phyloP scores from a whole-genome alignment of 2,329 filamentous ascomycete genomes.

The Zymoseptoria ardabiliae region DNA sequence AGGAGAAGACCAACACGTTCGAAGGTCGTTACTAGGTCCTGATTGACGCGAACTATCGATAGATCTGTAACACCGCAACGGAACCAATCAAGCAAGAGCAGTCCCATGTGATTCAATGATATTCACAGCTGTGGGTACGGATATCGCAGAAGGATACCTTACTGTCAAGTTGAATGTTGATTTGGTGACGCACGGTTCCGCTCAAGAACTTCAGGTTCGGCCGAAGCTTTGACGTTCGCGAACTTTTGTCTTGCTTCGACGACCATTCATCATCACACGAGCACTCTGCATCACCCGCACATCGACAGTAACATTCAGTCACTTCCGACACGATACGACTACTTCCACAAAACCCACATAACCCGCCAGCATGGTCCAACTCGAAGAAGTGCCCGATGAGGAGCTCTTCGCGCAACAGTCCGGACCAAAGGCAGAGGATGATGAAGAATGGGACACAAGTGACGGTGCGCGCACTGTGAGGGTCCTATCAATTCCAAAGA shows the following conservation, averaged over 20 bases:
- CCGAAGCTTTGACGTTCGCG: neutral
- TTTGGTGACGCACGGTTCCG: neutral
- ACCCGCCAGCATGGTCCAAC: slow-evolving; percentile 72
- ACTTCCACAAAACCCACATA: neutral
- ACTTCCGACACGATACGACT: neutral
- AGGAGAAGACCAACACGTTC: slow-evolving; percentile 31
- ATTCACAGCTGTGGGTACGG: neutral
- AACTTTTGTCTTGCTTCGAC: neutral
- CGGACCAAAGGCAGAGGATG: slow-evolving; percentile 54
- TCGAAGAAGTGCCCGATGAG: slow-evolving; percentile 95
- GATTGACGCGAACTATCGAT: neutral
- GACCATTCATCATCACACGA: neutral
- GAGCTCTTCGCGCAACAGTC: slow-evolving; percentile 71
- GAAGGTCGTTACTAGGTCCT: slow-evolving; percentile 25
- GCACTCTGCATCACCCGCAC: neutral
- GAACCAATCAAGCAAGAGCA: neutral
- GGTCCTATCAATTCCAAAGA: neutral
- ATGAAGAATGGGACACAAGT: slow-evolving; percentile 82
- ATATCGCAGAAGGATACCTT: neutral
- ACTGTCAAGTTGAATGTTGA: too few species aligned
- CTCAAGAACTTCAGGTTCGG: neutral
- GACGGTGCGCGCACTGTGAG: slow-evolving; percentile 57
- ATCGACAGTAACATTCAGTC: neutral
- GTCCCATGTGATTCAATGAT: too few species aligned
- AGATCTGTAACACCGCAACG: neutral